Percentiles rank a stretch among this genome's conserved stretches.
Conservation (phyloP, 495 filamentous ascomycete genomes). For the Neurospora tetraspora region DNA sequence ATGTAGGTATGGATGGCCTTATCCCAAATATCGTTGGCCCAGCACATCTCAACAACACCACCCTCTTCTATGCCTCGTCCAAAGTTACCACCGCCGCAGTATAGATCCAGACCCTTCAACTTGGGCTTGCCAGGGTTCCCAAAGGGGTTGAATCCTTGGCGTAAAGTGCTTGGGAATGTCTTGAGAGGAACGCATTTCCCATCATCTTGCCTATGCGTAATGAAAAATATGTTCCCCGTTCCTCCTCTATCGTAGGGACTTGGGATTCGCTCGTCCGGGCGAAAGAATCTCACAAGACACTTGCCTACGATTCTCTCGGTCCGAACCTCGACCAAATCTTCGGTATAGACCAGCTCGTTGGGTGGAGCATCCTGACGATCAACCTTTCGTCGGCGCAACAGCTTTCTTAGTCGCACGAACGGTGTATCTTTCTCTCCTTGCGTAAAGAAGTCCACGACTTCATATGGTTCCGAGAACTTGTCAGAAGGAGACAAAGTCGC, state of each 20-base stretch:
- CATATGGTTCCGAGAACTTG: constrained; percentile 38
- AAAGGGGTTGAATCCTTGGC: constrained; percentile 46
- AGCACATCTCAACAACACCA: constrained; percentile 50
- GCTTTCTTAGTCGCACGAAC: constrained; percentile 32
- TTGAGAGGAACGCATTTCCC: constrained; percentile 15
- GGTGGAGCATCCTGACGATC: constrained; percentile 29
- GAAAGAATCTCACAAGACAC: constrained; percentile 51
- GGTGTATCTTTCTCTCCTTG: constrained; percentile 13
- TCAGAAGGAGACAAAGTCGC: constrained; percentile 13
- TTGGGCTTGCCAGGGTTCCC: constrained; percentile 4
- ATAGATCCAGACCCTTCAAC: constrained; percentile 55
- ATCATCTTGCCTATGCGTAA: constrained; percentile 29
- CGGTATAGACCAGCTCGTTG: constrained; percentile 59
- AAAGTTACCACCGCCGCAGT: constrained; percentile 65
- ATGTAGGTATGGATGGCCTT: constrained; percentile 58
- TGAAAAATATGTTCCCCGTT: constrained; percentile 52
- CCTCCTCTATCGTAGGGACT: constrained; percentile 55
- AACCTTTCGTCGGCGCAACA: constrained; percentile 35
- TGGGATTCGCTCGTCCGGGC: constrained; percentile 33
- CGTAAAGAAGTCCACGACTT: constrained; percentile 36
- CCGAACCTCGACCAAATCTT: constrained; percentile 30
- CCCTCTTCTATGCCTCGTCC: constrained; percentile 66
- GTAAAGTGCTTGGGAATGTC: constrained; percentile 26
- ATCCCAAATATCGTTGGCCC: constrained; percentile 53
- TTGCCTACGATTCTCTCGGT: constrained; percentile 34